phyloP scores from a whole-genome alignment of 2,329 filamentous ascomycete species.

The Aureobasidium uvarum region DNA sequence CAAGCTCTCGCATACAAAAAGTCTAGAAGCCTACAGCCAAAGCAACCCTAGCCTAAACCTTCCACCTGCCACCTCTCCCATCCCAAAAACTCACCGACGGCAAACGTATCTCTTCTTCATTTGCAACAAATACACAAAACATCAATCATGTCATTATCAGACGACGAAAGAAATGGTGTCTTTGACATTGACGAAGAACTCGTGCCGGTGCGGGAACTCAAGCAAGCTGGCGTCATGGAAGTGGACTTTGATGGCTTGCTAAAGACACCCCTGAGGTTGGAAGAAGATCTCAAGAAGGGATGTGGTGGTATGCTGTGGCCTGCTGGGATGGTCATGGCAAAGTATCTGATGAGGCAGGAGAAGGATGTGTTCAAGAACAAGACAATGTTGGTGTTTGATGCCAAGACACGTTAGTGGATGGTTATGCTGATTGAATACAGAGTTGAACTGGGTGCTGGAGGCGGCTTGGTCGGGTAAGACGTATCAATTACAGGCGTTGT shows the following conservation, averaged over 20 bases:
- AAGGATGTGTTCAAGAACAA: slow-evolving; percentile 61
- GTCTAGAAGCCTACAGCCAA: not conserved
- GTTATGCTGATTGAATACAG: slow-evolving; percentile 46
- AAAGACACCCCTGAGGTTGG: slow-evolving; percentile 64
- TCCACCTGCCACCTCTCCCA: not conserved
- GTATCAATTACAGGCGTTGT: no score
- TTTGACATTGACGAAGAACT: slow-evolving; percentile 53
- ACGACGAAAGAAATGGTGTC: slow-evolving; percentile 16
- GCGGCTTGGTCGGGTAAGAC: slow-evolving; percentile 70
- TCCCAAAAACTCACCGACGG: slow-evolving; percentile 6
- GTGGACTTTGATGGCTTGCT: slow-evolving; percentile 73
- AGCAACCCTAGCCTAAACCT: slow-evolving; percentile 12
- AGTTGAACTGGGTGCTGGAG: slow-evolving; percentile 87
- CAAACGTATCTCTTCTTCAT: not conserved
- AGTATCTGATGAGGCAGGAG: slow-evolving; percentile 78
- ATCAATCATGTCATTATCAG: slow-evolving; percentile 5
- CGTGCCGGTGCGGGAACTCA: slow-evolving; percentile 54
- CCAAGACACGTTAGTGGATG: slow-evolving; percentile 2
- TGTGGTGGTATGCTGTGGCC: slow-evolving; percentile 96
- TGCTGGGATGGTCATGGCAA: slow-evolving; percentile 82
- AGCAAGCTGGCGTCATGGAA: slow-evolving; percentile 51
- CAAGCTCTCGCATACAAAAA: not conserved
- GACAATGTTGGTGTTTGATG: slow-evolving; percentile 63
- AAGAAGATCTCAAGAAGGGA: slow-evolving; percentile 81
- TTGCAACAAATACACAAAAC: not conserved